phyloP scores from a whole-genome alignment of 495 filamentous ascomycete species.

The Tuber magnatum region DNA sequence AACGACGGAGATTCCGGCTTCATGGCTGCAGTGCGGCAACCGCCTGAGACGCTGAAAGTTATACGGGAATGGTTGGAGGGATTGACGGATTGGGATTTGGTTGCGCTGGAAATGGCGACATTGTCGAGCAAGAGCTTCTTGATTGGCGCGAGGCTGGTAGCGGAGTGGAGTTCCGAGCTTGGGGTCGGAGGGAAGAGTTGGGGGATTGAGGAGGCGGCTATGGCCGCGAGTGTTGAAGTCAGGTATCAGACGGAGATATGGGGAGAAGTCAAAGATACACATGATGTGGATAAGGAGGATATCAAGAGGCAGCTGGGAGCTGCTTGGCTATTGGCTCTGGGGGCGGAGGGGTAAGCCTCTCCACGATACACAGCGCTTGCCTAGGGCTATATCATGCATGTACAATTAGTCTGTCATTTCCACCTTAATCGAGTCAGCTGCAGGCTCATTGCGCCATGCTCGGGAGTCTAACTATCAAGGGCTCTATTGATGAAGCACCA shows the following conservation, averaged over 20 bases:
- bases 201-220: constrained; percentile 64
- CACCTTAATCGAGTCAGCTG: neutral
- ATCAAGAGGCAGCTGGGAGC: constrained; percentile 72
- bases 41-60: constrained; percentile 62
- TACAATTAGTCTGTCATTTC: neutral
- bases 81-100: constrained; percentile 68
- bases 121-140: constrained; percentile 81
- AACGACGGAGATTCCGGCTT: constrained; percentile 68
- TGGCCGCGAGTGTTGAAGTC: constrained; percentile 74
- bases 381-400: neutral
- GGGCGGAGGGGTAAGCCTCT: neutral
- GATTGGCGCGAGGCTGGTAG: constrained; percentile 65
- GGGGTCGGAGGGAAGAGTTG: constrained; percentile 42
- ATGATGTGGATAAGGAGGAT: constrained; percentile 95
- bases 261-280: constrained; percentile 97
- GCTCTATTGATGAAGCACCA: neutral
- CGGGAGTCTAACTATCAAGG: neutral
- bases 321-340: constrained; percentile 26
- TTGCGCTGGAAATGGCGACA: constrained; percentile 73
- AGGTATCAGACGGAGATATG: constrained; percentile 82
- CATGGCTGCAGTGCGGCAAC: constrained; percentile 52
- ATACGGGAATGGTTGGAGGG: constrained; percentile 71
- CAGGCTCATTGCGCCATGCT: neutral
- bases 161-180: constrained; percentile 81
- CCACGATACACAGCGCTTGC: neutral